These are phyloP conservation scores for Stephania cephalantha DNA, from an alignment of 164 flowering plant genomes.

Conservation along the genomic window DNA sequence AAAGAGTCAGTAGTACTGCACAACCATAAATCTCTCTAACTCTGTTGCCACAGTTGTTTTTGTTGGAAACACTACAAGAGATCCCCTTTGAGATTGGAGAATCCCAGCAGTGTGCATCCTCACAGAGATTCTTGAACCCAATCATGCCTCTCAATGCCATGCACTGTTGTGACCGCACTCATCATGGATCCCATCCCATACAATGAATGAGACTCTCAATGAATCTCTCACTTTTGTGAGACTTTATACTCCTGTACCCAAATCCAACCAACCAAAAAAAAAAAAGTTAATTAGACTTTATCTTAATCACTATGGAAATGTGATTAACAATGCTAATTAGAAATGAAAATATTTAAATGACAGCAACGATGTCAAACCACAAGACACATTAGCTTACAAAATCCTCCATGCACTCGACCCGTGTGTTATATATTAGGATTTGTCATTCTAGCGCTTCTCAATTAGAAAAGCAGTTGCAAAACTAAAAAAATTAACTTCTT, in stretches of 20 bases:
- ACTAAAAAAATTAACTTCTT: no score
- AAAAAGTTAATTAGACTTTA: background rate
- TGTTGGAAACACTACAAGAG: background rate
- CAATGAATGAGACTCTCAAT: background rate
- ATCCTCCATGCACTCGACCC: no score
- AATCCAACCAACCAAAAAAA: background rate
- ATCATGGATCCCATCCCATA: background rate
- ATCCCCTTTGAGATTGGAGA: background rate
- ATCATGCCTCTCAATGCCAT: background rate
- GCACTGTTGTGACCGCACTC: background rate
- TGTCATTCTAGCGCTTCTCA: no score
- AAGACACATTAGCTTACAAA: no score
- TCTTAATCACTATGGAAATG: no score
- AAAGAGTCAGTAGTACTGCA: background rate
- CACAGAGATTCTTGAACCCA: background rate
- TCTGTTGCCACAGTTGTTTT: background rate
- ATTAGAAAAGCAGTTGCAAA: no score
- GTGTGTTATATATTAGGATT: no score
- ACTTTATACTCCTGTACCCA: slow-evolving; percentile 3
- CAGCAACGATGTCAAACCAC: no score
- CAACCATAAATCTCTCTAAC: background rate
- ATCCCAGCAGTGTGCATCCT: background rate
- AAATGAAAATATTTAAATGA: no score
- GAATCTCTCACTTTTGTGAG: background rate
- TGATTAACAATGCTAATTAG: no score